A percentile compares a stretch with the other conserved stretches of the same genome.
phyloP scores from a whole-genome alignment of 1,284 basidiomycete species.

The Vanrija humicola region DNA sequence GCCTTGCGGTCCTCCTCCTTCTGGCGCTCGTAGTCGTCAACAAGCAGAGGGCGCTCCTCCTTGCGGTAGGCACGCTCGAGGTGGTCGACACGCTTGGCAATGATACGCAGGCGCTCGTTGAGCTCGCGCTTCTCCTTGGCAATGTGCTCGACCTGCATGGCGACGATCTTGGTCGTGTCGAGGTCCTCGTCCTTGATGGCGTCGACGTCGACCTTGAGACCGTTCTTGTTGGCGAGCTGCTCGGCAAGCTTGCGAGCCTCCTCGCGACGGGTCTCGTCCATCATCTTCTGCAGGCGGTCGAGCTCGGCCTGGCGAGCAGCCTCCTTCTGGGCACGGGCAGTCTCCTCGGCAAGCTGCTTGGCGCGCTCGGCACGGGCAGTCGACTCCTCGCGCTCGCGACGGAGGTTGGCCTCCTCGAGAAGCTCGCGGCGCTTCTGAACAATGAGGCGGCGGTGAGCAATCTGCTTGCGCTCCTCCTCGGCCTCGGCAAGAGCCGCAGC shows the following conservation, averaged over 20 bases:
- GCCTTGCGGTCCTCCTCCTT: constrained; percentile 69
- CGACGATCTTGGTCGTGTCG: constrained; percentile 84
- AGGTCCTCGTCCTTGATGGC: constrained; percentile 76
- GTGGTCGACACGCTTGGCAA: constrained; percentile 90
- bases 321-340: constrained; percentile 62
- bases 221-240: constrained; percentile 76
- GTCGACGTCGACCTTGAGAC: constrained; percentile 77
- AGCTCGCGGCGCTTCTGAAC: constrained; percentile 84
- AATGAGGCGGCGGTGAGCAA: constrained; percentile 72
- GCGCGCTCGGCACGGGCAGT: constrained; percentile 71
- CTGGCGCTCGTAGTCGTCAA: constrained; percentile 83
- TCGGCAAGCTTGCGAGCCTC: constrained; percentile 89
- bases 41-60: constrained; percentile 83
- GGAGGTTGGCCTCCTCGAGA: constrained; percentile 74
- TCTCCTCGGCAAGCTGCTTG: constrained; percentile 70
- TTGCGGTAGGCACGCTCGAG: constrained; percentile 92
- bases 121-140: constrained; percentile 96
- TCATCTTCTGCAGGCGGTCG: constrained; percentile 74
- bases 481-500: constrained; percentile 49
- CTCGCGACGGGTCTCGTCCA: constrained; percentile 74
- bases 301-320: constrained; percentile 68
- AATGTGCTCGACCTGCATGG: constrained; percentile 86
- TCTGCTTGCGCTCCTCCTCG: constrained; percentile 67
- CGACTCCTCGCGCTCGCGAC: constrained; percentile 88
- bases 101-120: constrained; percentile 75